phyloP scores from a whole-genome alignment of 73 alveolate genomes.

The Paramecium pentaurelia region DNA sequence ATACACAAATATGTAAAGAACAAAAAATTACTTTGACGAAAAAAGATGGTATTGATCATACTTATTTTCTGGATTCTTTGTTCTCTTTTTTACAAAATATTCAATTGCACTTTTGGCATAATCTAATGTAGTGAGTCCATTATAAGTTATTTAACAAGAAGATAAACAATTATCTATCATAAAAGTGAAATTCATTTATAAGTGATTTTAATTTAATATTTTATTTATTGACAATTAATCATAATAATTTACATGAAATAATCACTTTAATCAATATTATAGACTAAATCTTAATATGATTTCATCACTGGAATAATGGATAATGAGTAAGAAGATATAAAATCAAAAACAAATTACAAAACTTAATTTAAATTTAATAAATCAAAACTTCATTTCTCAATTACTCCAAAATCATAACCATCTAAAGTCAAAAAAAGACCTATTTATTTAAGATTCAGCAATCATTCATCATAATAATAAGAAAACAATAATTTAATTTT shows the following conservation, averaged over 20 bases:
- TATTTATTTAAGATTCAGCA: not conserved
- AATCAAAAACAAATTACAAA: not conserved
- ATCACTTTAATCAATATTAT: not conserved
- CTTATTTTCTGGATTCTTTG: not conserved
- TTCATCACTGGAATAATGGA: not conserved
- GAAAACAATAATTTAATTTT: not conserved
- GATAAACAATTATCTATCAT: conserved; percentile 51
- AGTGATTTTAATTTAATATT: not conserved
- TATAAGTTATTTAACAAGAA: conserved; percentile 39
- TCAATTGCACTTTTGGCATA: conserved; percentile 47
- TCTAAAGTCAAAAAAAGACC: not conserved
- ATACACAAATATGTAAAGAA: not conserved
- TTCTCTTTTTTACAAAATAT: conserved; percentile 38
- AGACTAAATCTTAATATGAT: not conserved
- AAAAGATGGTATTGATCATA: conserved; percentile 37
- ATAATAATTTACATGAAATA: not conserved
- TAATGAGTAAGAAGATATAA: not conserved
- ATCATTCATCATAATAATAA: not conserved
- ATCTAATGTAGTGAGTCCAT: conserved; percentile 33
- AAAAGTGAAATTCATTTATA: conserved; percentile 47
- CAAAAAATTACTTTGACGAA: conserved; percentile 29
- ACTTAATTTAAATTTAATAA: not conserved
- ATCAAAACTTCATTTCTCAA: not conserved
- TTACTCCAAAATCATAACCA: not conserved
- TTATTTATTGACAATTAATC: not conserved